Base-by-base conservation (phyloP, 2,329 filamentous ascomycete species). In the Paracoccidioides lutzii region DNA sequence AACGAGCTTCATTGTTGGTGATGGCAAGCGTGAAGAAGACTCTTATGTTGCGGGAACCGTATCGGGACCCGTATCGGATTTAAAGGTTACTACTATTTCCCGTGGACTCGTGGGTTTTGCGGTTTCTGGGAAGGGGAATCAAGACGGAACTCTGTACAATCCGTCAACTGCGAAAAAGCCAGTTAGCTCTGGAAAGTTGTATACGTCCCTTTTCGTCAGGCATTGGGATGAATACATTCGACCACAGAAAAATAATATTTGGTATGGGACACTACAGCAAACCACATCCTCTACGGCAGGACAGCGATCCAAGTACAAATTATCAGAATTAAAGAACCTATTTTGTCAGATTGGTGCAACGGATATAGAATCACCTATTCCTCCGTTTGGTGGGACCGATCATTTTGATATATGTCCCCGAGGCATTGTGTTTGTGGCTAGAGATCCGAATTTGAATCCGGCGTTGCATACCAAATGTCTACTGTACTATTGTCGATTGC, bases 151-250 rank as follows among this genome's bases (percentile, higher is more conserved):
- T 45, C 66, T 78, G 14, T 75, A 72, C 61, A 78, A 80, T 45
- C 71, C 76, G 3, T 73, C 78, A 52, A 74, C 76, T 57, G 73
- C 70, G 4, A 71, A 72, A 42, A 75, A 76, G 59, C 70, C 75
- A 1, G 59, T 66, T 28, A 75, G 70, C 14, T 75, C 73, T 2
- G 77, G 75, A 2, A 71, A 66, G 50, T 61, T 79, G 3, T 80
- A 79, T 61, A 75, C 75, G 22, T 75, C 71, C 7, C 67, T 78
- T 15, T 78, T 75, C 61, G 77, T 79, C 10, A 69, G 77, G 40
- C 76, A 79, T 59, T 79, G 77, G 77, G 77, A 79, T 60, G 65
- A 71, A 5, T 79, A 75, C 59, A 64, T 77, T 12, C 71, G 72
- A 28, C 71, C 73, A n/a, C 70, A 78, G 62, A 72, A 69, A 54